These are phyloP conservation scores for Candida germanica DNA, from an alignment of 805 yeast genomes.

Conservation along the genomic window DNA sequence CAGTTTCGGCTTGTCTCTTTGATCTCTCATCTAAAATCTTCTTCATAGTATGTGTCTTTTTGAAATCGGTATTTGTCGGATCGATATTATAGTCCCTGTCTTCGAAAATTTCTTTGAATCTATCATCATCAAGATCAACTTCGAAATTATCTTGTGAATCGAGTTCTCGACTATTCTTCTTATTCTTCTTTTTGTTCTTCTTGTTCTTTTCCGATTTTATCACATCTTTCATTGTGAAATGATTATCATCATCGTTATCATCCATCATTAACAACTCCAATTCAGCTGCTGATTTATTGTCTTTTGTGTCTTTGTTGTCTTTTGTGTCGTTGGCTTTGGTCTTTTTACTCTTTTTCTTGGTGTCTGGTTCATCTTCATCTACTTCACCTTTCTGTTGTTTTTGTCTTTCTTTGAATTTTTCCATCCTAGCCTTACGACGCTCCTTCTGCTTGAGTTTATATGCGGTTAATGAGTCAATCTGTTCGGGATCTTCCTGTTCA, in stretches of 20 bases:
- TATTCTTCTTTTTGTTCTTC: constrained; percentile 42
- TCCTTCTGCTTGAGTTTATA: constrained; percentile 88
- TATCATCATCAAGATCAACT: constrained; percentile 75
- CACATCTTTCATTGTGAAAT: constrained; percentile 77
- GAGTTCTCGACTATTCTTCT: constrained; percentile 50
- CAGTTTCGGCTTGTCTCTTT: constrained; percentile 24
- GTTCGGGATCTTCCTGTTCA: constrained; percentile 40
- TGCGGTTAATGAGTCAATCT: constrained; percentile 74
- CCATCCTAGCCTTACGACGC: constrained; percentile 81
- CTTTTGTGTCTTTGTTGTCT: constrained; percentile 24
- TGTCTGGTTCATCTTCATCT: constrained; percentile 60
- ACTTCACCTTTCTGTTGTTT: constrained; percentile 21
- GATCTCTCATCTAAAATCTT: constrained; percentile 73
- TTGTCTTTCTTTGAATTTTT: constrained; percentile 59
- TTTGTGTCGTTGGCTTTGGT: constrained; percentile 18
- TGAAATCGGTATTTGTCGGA: constrained; percentile 87
- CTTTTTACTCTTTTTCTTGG: constrained; percentile 28
- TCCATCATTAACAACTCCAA: constrained; percentile 73
- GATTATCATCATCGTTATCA: constrained; percentile 47
- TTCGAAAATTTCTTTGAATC: constrained; percentile 87
- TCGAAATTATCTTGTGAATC: constrained; percentile 49
- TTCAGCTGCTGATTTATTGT: constrained; percentile 50
- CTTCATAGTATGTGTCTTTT: constrained; percentile 84
- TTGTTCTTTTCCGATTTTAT: constrained; percentile 70
- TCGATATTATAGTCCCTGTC: constrained; percentile 92